Evolutionary conservation across 257 asterid species (phyloP), one percentile per base, ranked within the genome.

Genomic region (Solanum corneliomulleri): DNA sequence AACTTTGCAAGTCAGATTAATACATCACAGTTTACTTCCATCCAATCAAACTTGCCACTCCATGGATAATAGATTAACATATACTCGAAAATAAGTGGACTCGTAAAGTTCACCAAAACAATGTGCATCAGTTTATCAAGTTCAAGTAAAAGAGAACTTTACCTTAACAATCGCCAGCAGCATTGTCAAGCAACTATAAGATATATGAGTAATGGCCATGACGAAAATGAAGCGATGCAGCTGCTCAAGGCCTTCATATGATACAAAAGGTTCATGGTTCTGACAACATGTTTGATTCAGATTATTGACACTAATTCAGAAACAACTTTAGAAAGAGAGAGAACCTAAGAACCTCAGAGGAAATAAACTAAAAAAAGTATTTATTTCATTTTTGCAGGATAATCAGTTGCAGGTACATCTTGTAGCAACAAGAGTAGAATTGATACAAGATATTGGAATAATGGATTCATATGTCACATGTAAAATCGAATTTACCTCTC

Each of bases 161-260:
- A 97, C 99, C 99, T 97, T 97, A 62, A 95, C 97, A 84, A 97
- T 94, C 6, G 98, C 99, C 87, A 97, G 95, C 92, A 96, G 88
- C 99, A 97, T 97, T 47, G 99, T 97, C 83, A 97, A 91, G 94
- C 99, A 97, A 88, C 99, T 97, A 91, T 97, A 97, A 69, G 99
- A 92, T 87, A 97, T 89, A 87, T 97, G 99, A 9, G 99, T 96
- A 86, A 96, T 87, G 39, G 99, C 99, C 99, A 97, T 97, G 89
- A 96, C 98, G 88, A 97, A 97, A 90, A 97, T 96, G 94, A 97
- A 97, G 69, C 99, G 94, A 85, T 97, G 99, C 86, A 97, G 98
- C 87, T 97, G 98, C 93, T 97, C 99, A 39, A 97, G 98, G 88
- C 99, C 99, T 93, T 97, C 99, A 88, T 96, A 95, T 15, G 99